Conservation (phyloP, 2,329 filamentous ascomycete genomes). For the Fusarium praegraminearum region DNA sequence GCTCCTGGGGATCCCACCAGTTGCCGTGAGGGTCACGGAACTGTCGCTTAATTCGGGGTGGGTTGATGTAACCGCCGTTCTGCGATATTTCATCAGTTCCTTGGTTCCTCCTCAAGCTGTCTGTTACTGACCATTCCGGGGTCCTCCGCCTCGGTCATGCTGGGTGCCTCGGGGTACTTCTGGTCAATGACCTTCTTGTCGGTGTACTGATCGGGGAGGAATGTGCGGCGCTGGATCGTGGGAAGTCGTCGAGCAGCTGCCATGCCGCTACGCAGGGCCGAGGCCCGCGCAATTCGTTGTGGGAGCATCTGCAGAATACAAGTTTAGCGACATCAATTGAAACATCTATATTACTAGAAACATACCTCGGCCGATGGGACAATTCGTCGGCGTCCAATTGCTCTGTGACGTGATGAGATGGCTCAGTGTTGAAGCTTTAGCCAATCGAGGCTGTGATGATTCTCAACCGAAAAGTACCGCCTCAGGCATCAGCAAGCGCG, state of each 20-base stretch:
- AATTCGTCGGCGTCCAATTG: slow-evolving; percentile 53
- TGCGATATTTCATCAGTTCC: slow-evolving; percentile 55
- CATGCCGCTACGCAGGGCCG: slow-evolving; percentile 58
- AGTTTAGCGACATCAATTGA: slow-evolving; percentile 36
- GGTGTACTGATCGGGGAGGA: slow-evolving; percentile 64
- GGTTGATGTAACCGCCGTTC: slow-evolving; percentile 89
- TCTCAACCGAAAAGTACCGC: slow-evolving; percentile 45
- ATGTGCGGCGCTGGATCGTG: slow-evolving; percentile 68
- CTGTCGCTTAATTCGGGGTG: slow-evolving; percentile 83
- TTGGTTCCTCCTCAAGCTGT: slow-evolving; percentile 11
- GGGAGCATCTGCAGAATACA: slow-evolving; percentile 67
- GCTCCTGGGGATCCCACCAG: slow-evolving; percentile 98
- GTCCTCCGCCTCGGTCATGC: slow-evolving; percentile 70
- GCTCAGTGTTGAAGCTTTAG: slow-evolving; percentile 48
- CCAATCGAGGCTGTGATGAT: slow-evolving; percentile 52
- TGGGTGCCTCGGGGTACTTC: slow-evolving; percentile 63
- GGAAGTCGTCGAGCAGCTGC: slow-evolving; percentile 63
- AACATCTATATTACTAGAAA: neutral
- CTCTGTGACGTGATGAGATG: slow-evolving; percentile 51
- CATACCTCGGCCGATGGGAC: slow-evolving; percentile 52
- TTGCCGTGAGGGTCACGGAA: slow-evolving; percentile 92
- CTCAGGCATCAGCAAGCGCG: slow-evolving; percentile 52
- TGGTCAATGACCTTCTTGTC: slow-evolving; percentile 62
- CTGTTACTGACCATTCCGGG: slow-evolving; percentile 70
- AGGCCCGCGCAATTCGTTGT: slow-evolving; percentile 67